These are phyloP conservation scores for Claviceps pusilla DNA, from an alignment of 2,329 filamentous ascomycete species.

Conservation along the genomic window DNA sequence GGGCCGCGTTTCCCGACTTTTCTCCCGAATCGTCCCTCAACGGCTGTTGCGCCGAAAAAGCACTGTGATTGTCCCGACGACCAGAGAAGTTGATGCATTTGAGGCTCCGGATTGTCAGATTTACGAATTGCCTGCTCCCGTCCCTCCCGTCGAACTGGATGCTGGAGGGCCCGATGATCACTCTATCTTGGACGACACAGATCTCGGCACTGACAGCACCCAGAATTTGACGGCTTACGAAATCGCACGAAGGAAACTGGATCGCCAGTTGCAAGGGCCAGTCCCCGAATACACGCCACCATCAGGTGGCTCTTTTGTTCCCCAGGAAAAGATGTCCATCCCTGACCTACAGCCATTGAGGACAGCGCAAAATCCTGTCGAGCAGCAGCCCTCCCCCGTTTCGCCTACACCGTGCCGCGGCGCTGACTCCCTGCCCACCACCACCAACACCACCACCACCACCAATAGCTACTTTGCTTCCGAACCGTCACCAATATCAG, in stretches of 20 bases:
- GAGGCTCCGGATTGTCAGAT: constrained; percentile 31
- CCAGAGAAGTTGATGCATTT: constrained; percentile 12
- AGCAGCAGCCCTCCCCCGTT: constrained; percentile 5
- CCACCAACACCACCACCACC: background rate
- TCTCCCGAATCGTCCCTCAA: constrained; percentile 27
- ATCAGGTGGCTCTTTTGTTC: constrained; percentile 12
- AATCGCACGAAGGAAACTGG: constrained; percentile 32
- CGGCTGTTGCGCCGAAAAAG: constrained; percentile 16
- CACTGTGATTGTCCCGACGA: constrained; percentile 6
- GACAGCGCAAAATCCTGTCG: constrained; percentile 7
- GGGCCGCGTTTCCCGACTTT: constrained; percentile 14
- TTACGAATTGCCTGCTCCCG: constrained; percentile 35
- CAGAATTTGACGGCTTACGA: constrained; percentile 34
- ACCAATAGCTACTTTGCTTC: constrained; percentile 24
- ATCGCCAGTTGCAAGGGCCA: constrained; percentile 34
- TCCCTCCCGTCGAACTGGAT: constrained; percentile 34
- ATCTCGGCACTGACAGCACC: constrained; percentile 25
- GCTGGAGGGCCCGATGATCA: constrained; percentile 21
- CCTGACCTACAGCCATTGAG: constrained; percentile 8
- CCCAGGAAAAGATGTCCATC: constrained; percentile 16
- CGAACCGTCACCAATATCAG: constrained; percentile 34
- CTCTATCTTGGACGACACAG: constrained; percentile 24
- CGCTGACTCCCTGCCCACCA: constrained; percentile 9
- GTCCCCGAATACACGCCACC: constrained; percentile 34
- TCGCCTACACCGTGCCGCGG: constrained; percentile 10